Percentiles rank a stretch among this genome's conserved stretches.
Evolutionary conservation across 345 rosid species (phyloP).

Genomic region (Firmiana major): DNA sequence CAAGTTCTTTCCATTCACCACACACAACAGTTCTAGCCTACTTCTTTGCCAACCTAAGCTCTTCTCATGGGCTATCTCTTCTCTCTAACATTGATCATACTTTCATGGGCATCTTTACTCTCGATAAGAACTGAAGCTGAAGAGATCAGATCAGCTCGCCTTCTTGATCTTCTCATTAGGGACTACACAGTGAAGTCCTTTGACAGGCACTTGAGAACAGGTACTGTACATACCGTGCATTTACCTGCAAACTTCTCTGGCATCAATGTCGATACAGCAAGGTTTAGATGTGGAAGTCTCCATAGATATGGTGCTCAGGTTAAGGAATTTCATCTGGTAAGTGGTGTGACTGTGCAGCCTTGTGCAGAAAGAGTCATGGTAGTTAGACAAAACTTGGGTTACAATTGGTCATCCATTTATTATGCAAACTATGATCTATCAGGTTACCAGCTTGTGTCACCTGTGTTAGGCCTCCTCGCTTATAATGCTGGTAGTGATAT

Average conservation of each 20-base stretch:
- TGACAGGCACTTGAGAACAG: conserved; percentile 48
- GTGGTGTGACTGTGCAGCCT: conserved; percentile 63
- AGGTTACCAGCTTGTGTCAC: conserved; percentile 76
- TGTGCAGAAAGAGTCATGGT: conserved; percentile 80
- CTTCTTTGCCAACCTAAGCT: background rate
- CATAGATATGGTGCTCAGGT: conserved; percentile 72
- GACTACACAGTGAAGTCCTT: conserved; percentile 67
- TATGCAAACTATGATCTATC: conserved; percentile 69
- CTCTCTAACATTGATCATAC: conserved; percentile 20
- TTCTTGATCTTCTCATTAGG: conserved; percentile 69
- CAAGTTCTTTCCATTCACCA: conserved; percentile 6
- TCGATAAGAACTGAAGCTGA: conserved; percentile 30
- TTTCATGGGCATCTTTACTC: conserved; percentile 19
- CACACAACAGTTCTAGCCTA: background rate
- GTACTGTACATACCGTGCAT: conserved; percentile 42
- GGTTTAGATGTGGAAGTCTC: conserved; percentile 85
- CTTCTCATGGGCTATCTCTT: conserved; percentile 36
- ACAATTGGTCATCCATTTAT: conserved; percentile 71
- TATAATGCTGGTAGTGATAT: conserved; percentile 47
- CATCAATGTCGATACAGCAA: conserved; percentile 52
- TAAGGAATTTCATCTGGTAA: conserved; percentile 59
- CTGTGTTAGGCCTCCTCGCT: conserved; percentile 76
- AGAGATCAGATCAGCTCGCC: conserved; percentile 49
- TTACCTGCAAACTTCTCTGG: conserved; percentile 79
- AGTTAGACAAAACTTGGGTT: conserved; percentile 62